A percentile compares a stretch with the other conserved stretches of the same genome.
phyloP scores from a whole-genome alignment of 2,329 filamentous ascomycete genomes.

The Calonectria fujianensis region DNA sequence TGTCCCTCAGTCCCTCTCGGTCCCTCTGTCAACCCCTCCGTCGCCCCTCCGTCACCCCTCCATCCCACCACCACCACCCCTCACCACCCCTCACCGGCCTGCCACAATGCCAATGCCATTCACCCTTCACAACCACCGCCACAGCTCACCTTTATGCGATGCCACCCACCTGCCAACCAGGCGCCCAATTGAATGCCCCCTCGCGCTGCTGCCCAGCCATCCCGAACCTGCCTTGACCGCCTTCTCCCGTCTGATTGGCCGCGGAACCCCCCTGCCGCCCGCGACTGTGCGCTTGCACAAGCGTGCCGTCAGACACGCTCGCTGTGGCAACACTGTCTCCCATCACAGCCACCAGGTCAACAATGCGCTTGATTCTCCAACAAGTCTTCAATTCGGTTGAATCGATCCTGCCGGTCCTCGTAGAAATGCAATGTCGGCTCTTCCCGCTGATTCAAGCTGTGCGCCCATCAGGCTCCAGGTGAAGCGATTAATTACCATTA shows the following conservation, averaged over 20 bases:
- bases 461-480: not conserved
- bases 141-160: slow-evolving; percentile 13
- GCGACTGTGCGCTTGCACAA: slow-evolving; percentile 21
- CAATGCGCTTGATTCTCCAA: slow-evolving; percentile 10
- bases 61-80: not conserved
- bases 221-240: slow-evolving; percentile 1
- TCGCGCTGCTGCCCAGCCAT: slow-evolving; percentile 23
- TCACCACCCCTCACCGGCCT: not conserved
- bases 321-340: not conserved
- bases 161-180: slow-evolving; percentile 23
- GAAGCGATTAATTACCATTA: not conserved
- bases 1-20: too few species aligned
- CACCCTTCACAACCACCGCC: slow-evolving; percentile 7
- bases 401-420: not conserved
- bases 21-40: too few species aligned
- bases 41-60: not conserved
- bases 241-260: slow-evolving; percentile 4
- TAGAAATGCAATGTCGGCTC: not conserved
- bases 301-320: slow-evolving; percentile 65
- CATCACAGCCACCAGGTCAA: slow-evolving; percentile 11
- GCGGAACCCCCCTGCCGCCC: slow-evolving; percentile 18
- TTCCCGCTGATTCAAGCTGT: not conserved
- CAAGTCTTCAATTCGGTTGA: slow-evolving; percentile 20
- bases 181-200: slow-evolving; percentile 31
- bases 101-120: not conserved